Evolutionary conservation across 2,329 filamentous ascomycete species (phyloP), one percentile per base, ranked within the genome.

Genomic region (Rhynchosporium graminicola): DNA sequence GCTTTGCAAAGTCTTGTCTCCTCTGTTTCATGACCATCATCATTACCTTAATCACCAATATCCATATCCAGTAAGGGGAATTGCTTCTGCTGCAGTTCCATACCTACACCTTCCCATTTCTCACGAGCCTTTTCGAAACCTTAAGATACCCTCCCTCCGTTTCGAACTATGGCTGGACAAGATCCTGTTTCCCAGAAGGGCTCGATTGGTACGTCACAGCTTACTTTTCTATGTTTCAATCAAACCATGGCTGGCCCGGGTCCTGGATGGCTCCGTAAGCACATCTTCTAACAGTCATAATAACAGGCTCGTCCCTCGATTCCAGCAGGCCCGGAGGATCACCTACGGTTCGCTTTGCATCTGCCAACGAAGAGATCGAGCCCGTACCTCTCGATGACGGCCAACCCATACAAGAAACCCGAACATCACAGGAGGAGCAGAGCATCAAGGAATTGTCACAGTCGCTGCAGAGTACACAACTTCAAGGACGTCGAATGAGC

Each of bases 401-500:
- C 64, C 66, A 51, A 65, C 67, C 45, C 66, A 65, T 59, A 65
- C 68, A 62, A 50, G 66, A 65, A 61, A 38, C 59, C 10, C 61
- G 65, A 62, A 63, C 65, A 43, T 46, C 48, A 12, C 54, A 68
- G 20, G 65, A 70, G 20, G 58, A 71, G 55, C 48, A 63, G 28
- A 67, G 68, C 31, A 47, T 74, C 42, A 69, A 69, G 57, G 66
- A 72, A 54, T 79, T 97, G 65, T 87, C 90, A 57, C 85, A 87
- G 69, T 87, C 86, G 29, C 80, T 96, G 31, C 89, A 92, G 67
- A 86, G 86, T 65, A 83, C 87, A 52, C 86, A 88, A 70, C 82
- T 97, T 65, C 93, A 97, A 78, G 89, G 93, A 70, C 84, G 87
- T 62, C 86, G 93, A 67, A 86, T 96, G 80, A 90, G 89, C 74